phyloP scores from a whole-genome alignment of 2,329 filamentous ascomycete species.

The Ceratocystis eucalypticola region DNA sequence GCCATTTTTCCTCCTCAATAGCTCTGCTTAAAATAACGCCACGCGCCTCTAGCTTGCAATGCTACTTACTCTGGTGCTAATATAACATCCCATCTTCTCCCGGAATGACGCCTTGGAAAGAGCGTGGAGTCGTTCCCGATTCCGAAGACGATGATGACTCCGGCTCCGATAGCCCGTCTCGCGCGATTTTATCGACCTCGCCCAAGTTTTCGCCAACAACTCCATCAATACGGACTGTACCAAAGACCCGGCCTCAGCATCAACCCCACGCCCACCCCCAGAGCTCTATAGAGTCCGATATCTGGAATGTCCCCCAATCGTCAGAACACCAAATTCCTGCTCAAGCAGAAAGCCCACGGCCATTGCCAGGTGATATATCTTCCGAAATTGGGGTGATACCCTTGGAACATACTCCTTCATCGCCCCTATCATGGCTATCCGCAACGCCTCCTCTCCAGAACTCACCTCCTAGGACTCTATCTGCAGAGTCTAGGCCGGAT shows the following conservation, averaged over 20 bases:
- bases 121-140: conserved; percentile 38
- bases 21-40: not conserved
- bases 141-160: conserved; percentile 39
- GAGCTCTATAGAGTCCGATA: conserved; percentile 6
- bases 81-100: not conserved
- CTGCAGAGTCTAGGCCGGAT: not conserved
- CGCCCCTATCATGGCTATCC: conserved; percentile 12
- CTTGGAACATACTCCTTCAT: not conserved
- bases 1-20: not conserved
- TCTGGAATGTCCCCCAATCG: conserved; percentile 17
- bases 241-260: not conserved
- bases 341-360: not conserved
- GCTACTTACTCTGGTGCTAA: not conserved
- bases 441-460: conserved; percentile 1
- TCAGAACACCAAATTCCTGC: not conserved
- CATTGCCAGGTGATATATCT: not conserved
- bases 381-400: not conserved
- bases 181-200: conserved; percentile 6
- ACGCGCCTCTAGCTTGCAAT: not conserved
- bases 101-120: conserved; percentile 36
- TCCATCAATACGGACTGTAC: not conserved
- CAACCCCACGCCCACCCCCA: not conserved
- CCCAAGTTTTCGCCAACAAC: not conserved
- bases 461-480: not conserved
- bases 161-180: conserved; percentile 30